Evolutionary conservation across 2,329 filamentous ascomycete genomes (phyloP).

Genomic region (Nemania sp.): DNA sequence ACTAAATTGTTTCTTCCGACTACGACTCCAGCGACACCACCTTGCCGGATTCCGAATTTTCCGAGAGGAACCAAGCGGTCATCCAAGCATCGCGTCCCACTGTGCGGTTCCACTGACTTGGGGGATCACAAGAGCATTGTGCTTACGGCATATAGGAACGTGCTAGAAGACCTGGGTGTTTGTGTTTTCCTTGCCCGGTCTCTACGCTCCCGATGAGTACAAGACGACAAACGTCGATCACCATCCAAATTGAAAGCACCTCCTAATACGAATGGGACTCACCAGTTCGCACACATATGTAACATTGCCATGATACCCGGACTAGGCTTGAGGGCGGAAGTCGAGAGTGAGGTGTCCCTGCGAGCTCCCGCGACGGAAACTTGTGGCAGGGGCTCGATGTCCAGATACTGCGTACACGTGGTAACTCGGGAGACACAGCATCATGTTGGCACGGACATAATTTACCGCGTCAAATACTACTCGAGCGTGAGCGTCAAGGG

Average conservation of each 20-base stretch:
- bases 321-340: neutral
- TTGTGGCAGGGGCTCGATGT: slow-evolving; percentile 4
- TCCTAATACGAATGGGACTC: slow-evolving; percentile 1
- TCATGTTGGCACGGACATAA: slow-evolving; percentile 13
- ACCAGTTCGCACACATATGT: neutral
- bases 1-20: slow-evolving; percentile 1
- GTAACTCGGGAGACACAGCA: slow-evolving; percentile 25
- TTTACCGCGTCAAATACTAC: slow-evolving; percentile 2
- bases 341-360: slow-evolving; percentile 15
- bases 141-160: neutral
- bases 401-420: slow-evolving; percentile 27
- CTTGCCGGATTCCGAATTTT: slow-evolving; percentile 34
- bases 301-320: neutral
- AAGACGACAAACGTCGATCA: slow-evolving; percentile 6
- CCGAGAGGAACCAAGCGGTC: slow-evolving; percentile 20
- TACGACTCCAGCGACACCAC: slow-evolving; percentile 24
- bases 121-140: neutral
- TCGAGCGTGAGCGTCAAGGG: neutral
- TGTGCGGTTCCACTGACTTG: neutral
- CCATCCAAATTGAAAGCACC: neutral
- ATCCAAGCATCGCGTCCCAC: neutral
- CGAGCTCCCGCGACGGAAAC: slow-evolving; percentile 11
- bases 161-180: neutral
- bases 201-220: slow-evolving; percentile 9
- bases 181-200: neutral